phyloP scores from a whole-genome alignment of 208 protist genomes.

The Acanthamoeba culbertsoni region DNA sequence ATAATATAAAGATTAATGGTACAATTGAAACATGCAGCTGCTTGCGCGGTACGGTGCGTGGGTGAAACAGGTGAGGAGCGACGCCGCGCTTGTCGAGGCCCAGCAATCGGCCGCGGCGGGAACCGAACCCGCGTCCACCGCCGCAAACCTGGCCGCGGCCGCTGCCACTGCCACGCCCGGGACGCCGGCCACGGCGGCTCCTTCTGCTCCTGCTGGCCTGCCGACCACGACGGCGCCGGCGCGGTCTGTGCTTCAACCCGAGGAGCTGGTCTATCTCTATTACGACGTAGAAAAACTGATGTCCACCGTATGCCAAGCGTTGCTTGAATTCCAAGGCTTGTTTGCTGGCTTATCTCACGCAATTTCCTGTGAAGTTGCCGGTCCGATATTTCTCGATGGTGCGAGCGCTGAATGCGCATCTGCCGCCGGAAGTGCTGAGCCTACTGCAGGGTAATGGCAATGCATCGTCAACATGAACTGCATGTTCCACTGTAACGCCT shows the following conservation, averaged over 20 bases:
- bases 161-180: background rate
- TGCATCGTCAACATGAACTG: too few relatives aligned
- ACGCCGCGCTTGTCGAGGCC: background rate
- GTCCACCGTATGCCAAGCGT: background rate
- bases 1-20: too few relatives aligned
- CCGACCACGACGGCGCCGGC: background rate
- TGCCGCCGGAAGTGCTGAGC: background rate
- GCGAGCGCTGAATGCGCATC: background rate
- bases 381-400: background rate
- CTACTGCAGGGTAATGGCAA: background rate
- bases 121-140: too few relatives aligned
- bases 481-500: background rate
- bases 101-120: background rate
- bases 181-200: background rate
- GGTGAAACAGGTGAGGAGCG: background rate
- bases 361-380: background rate
- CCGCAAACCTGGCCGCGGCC: background rate
- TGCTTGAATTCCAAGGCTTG: background rate
- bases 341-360: background rate
- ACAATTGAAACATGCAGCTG: too few relatives aligned
- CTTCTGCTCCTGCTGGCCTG: background rate
- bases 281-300: slow-evolving; percentile 7
- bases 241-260: background rate
- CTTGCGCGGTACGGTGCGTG: background rate
- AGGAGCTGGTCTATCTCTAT: slow-evolving; percentile 21